A percentile compares a stretch with the other conserved stretches of the same genome.
Evolutionary conservation across 2,329 filamentous ascomycete species (phyloP).

Genomic region (Lachnellula suecica): DNA sequence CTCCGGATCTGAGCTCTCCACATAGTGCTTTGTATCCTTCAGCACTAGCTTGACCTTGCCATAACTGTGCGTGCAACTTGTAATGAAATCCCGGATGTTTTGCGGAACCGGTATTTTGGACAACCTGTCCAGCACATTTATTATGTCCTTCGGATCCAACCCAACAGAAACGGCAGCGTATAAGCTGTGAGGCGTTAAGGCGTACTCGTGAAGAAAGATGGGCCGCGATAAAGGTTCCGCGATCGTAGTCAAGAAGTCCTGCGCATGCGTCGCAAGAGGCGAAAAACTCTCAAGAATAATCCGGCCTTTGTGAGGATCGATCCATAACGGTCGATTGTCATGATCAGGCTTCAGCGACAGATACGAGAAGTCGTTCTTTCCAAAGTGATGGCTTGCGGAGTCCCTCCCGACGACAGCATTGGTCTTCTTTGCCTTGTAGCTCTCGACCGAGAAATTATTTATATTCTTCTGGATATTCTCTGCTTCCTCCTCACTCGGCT

Average conservation of each 20-base stretch:
- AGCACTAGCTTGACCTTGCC: conserved; percentile 95
- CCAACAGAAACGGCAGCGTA: conserved; percentile 96
- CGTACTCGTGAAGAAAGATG: conserved; percentile 90
- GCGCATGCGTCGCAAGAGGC: conserved; percentile 79
- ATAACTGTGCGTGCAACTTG: conserved; percentile 80
- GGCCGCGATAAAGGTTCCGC: conserved; percentile 90
- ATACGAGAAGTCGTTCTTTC: conserved; percentile 68
- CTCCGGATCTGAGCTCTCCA: conserved; percentile 86
- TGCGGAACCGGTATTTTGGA: conserved; percentile 85
- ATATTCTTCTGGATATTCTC: conserved; percentile 57
- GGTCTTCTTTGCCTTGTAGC: conserved; percentile 25
- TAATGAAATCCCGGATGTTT: conserved; percentile 74
- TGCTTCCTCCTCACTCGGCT: conserved; percentile 48
- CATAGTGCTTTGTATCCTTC: conserved; percentile 91
- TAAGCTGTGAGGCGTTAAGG: conserved; percentile 85
- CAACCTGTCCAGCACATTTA: conserved; percentile 81
- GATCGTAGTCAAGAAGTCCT: conserved; percentile 94
- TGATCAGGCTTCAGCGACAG: conserved; percentile 85
- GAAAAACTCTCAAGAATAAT: conserved; percentile 96
- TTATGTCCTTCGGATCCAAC: conserved; percentile 85
- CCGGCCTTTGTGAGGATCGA: conserved; percentile 80
- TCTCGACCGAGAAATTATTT: conserved; percentile 52
- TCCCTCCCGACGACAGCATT: conserved; percentile 19
- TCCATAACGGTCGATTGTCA: conserved; percentile 87
- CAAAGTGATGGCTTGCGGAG: conserved; percentile 35